Conservation (phyloP, 352 stramenopile species). For the Plasmopara viticola region DNA sequence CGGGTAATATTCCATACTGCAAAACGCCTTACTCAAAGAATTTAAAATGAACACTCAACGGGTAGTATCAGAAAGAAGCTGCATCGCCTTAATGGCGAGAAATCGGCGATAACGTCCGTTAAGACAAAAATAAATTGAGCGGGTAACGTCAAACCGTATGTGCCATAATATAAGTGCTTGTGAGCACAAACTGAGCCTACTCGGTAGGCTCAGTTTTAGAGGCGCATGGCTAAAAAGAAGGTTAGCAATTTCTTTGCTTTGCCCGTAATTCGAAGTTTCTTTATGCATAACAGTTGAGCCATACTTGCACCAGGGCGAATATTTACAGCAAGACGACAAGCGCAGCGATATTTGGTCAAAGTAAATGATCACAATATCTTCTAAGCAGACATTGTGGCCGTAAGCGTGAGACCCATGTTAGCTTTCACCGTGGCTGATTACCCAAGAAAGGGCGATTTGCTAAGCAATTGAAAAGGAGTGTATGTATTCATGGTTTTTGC, state of each 20-base stretch:
- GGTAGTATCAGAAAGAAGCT: background rate
- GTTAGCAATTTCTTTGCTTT: background rate
- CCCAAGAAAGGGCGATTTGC: too few relatives aligned
- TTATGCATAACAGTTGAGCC: background rate
- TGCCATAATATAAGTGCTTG: conserved; percentile 2
- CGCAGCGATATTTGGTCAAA: too few relatives aligned
- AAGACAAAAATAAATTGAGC: conserved; percentile 3
- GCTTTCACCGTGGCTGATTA: too few relatives aligned
- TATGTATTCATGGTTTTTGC: too few relatives aligned
- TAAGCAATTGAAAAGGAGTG: too few relatives aligned
- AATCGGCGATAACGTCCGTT: background rate
- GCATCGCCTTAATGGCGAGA: conserved; percentile 2
- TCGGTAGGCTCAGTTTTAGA: background rate
- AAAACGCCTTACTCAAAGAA: background rate
- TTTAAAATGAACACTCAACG: background rate
- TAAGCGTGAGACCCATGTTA: too few relatives aligned
- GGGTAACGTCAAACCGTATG: conserved; percentile 3
- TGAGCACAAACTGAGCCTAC: background rate
- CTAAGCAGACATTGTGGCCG: too few relatives aligned
- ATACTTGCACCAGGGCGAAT: background rate
- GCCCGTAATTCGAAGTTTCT: background rate
- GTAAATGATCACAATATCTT: too few relatives aligned
- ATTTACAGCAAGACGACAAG: background rate
- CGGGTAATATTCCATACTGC: background rate
- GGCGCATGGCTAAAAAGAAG: background rate